phyloP scores from a whole-genome alignment of 2,329 filamentous ascomycete species.

The Arthroderma sp. region DNA sequence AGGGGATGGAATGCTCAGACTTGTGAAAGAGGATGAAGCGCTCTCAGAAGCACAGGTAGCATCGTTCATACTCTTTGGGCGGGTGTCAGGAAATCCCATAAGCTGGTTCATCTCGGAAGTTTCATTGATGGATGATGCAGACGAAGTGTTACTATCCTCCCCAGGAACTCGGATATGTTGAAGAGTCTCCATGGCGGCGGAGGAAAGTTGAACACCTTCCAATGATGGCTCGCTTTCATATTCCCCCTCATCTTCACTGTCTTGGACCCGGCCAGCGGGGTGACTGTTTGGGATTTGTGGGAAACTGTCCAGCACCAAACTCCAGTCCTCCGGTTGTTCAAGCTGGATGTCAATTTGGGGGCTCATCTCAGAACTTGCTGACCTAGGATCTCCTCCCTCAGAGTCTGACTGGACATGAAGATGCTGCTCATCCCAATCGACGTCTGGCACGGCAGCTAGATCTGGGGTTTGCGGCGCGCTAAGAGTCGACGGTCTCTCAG shows the following conservation, averaged over 20 bases:
- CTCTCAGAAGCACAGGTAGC: conserved; percentile 42
- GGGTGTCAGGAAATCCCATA: conserved; percentile 51
- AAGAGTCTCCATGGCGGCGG: conserved; percentile 67
- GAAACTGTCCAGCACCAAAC: conserved; percentile 31
- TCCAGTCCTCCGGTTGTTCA: conserved; percentile 48
- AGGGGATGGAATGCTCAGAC: conserved; percentile 79
- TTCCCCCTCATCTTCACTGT: background rate
- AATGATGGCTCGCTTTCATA: conserved; percentile 10
- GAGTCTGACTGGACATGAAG: conserved; percentile 27
- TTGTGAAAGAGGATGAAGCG: conserved; percentile 61
- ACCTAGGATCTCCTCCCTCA: conserved; percentile 20
- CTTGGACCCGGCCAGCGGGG: background rate
- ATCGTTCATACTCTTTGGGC: conserved; percentile 34
- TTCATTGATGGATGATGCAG: conserved; percentile 16
- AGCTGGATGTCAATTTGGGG: conserved; percentile 29
- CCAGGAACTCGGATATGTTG: conserved; percentile 54
- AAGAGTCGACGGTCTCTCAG: conserved; percentile 71
- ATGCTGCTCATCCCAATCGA: conserved; percentile 46
- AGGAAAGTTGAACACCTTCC: conserved; percentile 53
- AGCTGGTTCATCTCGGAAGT: conserved; percentile 33
- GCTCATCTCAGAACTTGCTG: conserved; percentile 18
- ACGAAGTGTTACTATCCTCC: conserved; percentile 29
- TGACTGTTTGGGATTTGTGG: conserved; percentile 25
- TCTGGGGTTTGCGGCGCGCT: conserved; percentile 79
- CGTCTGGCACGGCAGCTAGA: conserved; percentile 45